phyloP scores from a whole-genome alignment of 139 green algal species.

The Chlorella ohadii region DNA sequence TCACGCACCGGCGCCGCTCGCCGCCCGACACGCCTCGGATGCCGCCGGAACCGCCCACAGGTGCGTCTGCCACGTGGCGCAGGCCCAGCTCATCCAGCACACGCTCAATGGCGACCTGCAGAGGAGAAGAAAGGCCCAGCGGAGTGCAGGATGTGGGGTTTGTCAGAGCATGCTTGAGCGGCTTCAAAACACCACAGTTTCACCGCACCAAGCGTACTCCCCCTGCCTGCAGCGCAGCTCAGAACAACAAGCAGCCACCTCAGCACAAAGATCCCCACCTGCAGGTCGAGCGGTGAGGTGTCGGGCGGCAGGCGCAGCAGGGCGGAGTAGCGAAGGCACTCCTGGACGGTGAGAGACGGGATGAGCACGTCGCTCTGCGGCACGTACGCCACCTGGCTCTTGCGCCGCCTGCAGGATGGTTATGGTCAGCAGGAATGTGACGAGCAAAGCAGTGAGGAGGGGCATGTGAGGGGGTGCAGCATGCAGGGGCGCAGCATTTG shows the following conservation, averaged over 20 bases:
- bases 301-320: conserved; percentile 61
- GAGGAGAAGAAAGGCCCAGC: background rate
- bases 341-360: conserved; percentile 76
- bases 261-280: too few species aligned
- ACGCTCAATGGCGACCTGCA: conserved; percentile 42
- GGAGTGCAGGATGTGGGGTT: too few species aligned
- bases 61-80: conserved; percentile 47
- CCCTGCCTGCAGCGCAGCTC: too few species aligned
- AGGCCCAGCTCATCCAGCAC: conserved; percentile 65
- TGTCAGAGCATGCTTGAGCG: too few species aligned
- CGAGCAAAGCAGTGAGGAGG: too few species aligned
- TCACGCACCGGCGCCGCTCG: conserved; percentile 57
- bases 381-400: conserved; percentile 67
- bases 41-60: conserved; percentile 52
- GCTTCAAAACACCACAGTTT: too few species aligned
- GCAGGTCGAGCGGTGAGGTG: conserved; percentile 39
- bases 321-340: conserved; percentile 75
- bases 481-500: too few species aligned
- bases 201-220: too few species aligned
- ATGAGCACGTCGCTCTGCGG: conserved; percentile 81
- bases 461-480: too few species aligned
- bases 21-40: conserved; percentile 45
- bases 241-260: too few species aligned
- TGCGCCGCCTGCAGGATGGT: conserved; percentile 15
- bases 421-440: background rate